These are phyloP conservation scores for Phaeophleospora eucalypticola DNA, from an alignment of 2,329 filamentous ascomycete species.

Conservation along the genomic window DNA sequence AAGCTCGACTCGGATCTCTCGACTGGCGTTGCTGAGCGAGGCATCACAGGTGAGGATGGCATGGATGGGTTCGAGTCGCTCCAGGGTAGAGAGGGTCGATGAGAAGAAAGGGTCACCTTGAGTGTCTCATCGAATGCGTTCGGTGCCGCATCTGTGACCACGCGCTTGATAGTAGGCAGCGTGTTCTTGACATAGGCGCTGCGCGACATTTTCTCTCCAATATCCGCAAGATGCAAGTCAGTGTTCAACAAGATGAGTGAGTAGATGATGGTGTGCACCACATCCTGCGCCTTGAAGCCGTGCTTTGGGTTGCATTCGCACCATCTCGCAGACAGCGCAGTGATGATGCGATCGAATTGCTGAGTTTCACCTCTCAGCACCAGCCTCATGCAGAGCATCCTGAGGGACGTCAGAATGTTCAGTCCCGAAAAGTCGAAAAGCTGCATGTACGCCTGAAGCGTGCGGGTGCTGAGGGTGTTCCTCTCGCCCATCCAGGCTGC, in stretches of 20 bases:
- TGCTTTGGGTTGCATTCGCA: slow-evolving; percentile 89
- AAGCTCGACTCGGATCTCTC: slow-evolving; percentile 2
- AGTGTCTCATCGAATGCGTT: slow-evolving; percentile 55
- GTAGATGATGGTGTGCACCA: slow-evolving; percentile 96
- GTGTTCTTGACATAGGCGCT: slow-evolving; percentile 96
- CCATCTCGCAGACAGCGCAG: slow-evolving; percentile 85
- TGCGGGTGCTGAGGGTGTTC: slow-evolving; percentile 49
- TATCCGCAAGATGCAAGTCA: slow-evolving; percentile 90
- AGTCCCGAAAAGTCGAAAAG: slow-evolving; percentile 80
- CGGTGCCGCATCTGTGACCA: slow-evolving; percentile 67
- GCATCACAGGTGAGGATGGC: not conserved
- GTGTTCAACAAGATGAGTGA: slow-evolving; percentile 94
- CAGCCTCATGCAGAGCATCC: slow-evolving; percentile 75
- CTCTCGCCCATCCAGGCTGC: slow-evolving; percentile 83
- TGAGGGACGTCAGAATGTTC: slow-evolving; percentile 73
- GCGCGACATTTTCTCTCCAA: slow-evolving; percentile 93
- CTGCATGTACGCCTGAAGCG: slow-evolving; percentile 81
- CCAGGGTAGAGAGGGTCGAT: slow-evolving; percentile 31
- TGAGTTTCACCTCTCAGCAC: slow-evolving; percentile 89
- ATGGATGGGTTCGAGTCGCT: slow-evolving; percentile 21
- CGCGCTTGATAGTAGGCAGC: slow-evolving; percentile 78
- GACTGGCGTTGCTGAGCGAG: not conserved
- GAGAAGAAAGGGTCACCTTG: slow-evolving; percentile 16
- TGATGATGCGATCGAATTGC: slow-evolving; percentile 90
- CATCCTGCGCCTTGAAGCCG: slow-evolving; percentile 87